phyloP scores from a whole-genome alignment of 495 filamentous ascomycete genomes.

The Viridothelium virens region DNA sequence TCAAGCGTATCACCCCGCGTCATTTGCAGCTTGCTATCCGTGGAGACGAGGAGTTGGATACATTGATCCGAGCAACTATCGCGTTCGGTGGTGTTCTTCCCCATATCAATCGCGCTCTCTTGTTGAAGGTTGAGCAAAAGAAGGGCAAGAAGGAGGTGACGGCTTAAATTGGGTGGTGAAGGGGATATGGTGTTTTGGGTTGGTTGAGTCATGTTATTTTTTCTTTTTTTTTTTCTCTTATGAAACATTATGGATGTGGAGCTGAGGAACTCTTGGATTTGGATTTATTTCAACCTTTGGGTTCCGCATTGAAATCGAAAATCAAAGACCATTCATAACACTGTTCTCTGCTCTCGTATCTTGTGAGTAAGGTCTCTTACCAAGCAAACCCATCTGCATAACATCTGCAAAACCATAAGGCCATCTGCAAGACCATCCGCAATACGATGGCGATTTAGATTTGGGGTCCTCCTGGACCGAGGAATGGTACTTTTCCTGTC shows the following conservation, averaged over 20 bases:
- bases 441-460: no score
- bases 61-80: constrained; percentile 93
- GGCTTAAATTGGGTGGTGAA: constrained; percentile 33
- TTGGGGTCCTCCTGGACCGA: no score
- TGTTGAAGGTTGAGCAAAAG: constrained; percentile 99
- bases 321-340: no score
- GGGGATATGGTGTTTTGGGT: constrained; percentile 4
- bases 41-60: constrained; percentile 97
- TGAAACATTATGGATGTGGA: background rate
- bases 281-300: background rate
- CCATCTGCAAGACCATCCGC: no score
- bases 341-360: background rate
- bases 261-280: background rate
- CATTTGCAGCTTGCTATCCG: constrained; percentile 97
- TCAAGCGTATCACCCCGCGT: constrained; percentile 98
- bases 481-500: no score
- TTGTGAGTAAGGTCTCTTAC: no score
- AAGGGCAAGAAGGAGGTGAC: constrained; percentile 75
- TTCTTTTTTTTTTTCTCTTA: background rate
- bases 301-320: background rate
- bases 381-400: no score
- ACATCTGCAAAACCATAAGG: no score
- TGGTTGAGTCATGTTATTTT: constrained; percentile 6
- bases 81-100: constrained; percentile 97
- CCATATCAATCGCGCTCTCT: constrained; percentile 94